Evolutionary conservation across 2,329 filamentous ascomycete genomes (phyloP), one percentile per base, ranked within the genome.

Genomic region (Rutstroemia sp.): DNA sequence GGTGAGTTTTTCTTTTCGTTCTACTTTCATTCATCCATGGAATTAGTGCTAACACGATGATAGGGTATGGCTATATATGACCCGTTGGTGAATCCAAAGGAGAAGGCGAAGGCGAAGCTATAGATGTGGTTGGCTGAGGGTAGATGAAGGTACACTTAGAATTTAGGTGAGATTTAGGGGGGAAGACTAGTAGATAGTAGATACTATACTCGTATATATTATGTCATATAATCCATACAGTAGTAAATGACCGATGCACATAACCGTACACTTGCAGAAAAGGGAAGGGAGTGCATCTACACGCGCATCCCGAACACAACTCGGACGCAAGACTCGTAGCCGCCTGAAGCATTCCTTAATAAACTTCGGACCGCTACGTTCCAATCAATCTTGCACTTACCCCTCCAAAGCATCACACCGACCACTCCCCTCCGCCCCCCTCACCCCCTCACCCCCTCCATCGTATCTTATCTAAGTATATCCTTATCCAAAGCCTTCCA

Each of bases 41-140:
- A 25, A 25, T 14, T 30, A 10, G 6, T 12, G 10, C 21, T 39
- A 19, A 21, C 10, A 59, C 63, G 54, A 62, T 10, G 25, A 14
- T 41, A 68, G 66, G 65, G 65, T 14, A 51, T 66, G 27, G 52
- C 59, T 21, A 60, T 64, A 21, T 72, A 72, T 64, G 78, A 81
- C 68, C 75, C 77, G 16, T 68, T 82, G 58, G 68, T 74, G 54
- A 73, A 71, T 19, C 78, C 79, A 2, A 64, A 60, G 39, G 74
- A 74, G 64, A 78, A 72, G 58, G 73, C 79, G 59, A 80, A 78
- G 69, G 23, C 23, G 23, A 23, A 23, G 23, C 62, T 75, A 57
- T 74, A 72, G 55, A 60, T 50, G 27, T 30, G 27, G 27, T 30
- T 30, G 27, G 27, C 27, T 4, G 27, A 9, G 8, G 4, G 27